Percentiles rank a stretch among this genome's conserved stretches.
Evolutionary conservation across 805 yeast species (phyloP).

Genomic region (Candida pseudofarinosa): DNA sequence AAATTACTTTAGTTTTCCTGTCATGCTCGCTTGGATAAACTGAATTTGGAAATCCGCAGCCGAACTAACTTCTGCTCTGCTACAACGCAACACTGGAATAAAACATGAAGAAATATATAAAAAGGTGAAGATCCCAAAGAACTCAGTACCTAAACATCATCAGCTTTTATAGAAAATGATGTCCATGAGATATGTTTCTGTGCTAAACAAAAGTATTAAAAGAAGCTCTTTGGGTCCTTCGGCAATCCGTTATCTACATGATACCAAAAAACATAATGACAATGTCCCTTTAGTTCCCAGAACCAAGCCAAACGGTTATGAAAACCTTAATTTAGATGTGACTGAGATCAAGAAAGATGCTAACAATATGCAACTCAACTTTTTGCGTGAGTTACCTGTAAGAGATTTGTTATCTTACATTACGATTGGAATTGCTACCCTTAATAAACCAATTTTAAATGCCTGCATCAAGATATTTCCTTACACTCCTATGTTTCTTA

Average conservation of each 20-base stretch:
- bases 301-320: background rate
- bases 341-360: background rate
- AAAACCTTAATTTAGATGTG: background rate
- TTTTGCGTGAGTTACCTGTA: background rate
- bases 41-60: background rate
- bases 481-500: slow-evolving; percentile 63
- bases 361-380: background rate
- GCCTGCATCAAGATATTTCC: slow-evolving; percentile 66
- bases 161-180: background rate
- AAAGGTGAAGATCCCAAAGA: too few species aligned
- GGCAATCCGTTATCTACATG: background rate
- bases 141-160: too few species aligned
- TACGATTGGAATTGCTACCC: slow-evolving; percentile 65
- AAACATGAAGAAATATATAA: too few species aligned
- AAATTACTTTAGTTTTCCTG: background rate
- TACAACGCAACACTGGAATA: too few species aligned
- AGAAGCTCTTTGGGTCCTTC: background rate
- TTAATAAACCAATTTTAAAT: slow-evolving; percentile 59
- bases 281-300: background rate
- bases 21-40: background rate
- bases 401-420: slow-evolving; percentile 60
- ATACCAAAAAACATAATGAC: background rate
- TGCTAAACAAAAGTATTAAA: background rate
- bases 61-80: background rate
- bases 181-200: background rate